Base-by-base conservation (phyloP, 345 rosid genomes). In the Psidium friedrichsthalianum region DNA sequence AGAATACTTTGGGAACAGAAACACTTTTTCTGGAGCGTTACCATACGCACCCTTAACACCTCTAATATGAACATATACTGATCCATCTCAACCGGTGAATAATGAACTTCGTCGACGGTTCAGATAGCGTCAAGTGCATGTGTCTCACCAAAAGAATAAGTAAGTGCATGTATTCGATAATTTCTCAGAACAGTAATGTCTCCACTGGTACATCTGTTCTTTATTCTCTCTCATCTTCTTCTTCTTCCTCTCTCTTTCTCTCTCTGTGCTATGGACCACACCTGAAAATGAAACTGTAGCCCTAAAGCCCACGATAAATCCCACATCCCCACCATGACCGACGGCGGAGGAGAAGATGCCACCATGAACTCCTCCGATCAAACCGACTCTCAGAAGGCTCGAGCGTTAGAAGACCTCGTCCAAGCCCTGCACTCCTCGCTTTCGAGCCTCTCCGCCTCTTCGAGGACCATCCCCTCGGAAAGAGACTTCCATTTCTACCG, bases 401-500 rank as follows among this genome's bases (percentile, higher is more conserved):
- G 86, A 56, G 80, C 91, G 36, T 84, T 95, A 4, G 90, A 90
- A 82, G 44, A 88, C 86, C 82, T 94, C 82, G 85, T 90, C 14
- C 58, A 88, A 1, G 90, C 95, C 80, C 86, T 96, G 64, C 84
- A 91, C 36, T 86, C 91, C 15, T 90, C 94, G 21, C 88, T 95
- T 53, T 88, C 95, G 36, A 87, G 86, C 82, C 92, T 94, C 84
- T 87, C 93, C 6, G 88, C 91, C 53, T 86, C 93, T 24, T 93
- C 94, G 11, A 90, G 90, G 76, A 85, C 89, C 56, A 89, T 97
- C 82, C 98, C 99, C 6, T 27, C 94, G 13, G 88, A 91, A 83
- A 91, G 89, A 58, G 99, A 94, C 89, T 97, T 97, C 57, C 98
- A 97, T 83, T 97, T 94, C 89, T 96, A 88, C 91, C 15, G 89